Percentiles rank a stretch among this genome's conserved stretches.
These are phyloP conservation scores for Dryas octopetala DNA, from an alignment of 306 rosid species.

Conservation along the genomic window DNA sequence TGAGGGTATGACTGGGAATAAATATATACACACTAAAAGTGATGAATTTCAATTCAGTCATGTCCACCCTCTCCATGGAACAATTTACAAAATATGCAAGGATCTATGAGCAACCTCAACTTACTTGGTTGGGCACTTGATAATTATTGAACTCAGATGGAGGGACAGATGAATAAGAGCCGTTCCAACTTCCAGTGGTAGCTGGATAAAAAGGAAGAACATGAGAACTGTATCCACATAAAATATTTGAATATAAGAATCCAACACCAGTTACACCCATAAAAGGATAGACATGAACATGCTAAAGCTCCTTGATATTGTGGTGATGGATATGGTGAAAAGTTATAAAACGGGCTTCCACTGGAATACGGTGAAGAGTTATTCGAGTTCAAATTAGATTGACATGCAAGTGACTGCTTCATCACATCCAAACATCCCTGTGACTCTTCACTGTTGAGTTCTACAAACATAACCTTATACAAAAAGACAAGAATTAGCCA, in stretches of 20 bases:
- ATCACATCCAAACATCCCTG: slow-evolving; percentile 51
- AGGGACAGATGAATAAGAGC: slow-evolving; percentile 20
- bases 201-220: slow-evolving; percentile 27
- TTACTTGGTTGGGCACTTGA: slow-evolving; percentile 36
- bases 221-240: slow-evolving; percentile 8
- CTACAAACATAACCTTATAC: slow-evolving; percentile 54
- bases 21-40: no score
- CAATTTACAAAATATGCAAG: background rate
- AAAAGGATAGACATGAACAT: slow-evolving; percentile 19
- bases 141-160: slow-evolving; percentile 1
- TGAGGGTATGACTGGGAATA: no score
- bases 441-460: slow-evolving; percentile 49
- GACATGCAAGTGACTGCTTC: slow-evolving; percentile 31
- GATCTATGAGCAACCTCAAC: slow-evolving; percentile 13
- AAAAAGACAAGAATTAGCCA: slow-evolving; percentile 13
- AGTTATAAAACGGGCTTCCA: background rate
- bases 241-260: background rate
- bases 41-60: no score
- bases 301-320: slow-evolving; percentile 34
- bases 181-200: slow-evolving; percentile 9
- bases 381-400: slow-evolving; percentile 13
- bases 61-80: background rate
- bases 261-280: background rate
- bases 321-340: slow-evolving; percentile 20
- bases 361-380: slow-evolving; percentile 10